These are phyloP conservation scores for Cymbidium sinense DNA, from an alignment of 106 monocot species.

Conservation along the genomic window DNA sequence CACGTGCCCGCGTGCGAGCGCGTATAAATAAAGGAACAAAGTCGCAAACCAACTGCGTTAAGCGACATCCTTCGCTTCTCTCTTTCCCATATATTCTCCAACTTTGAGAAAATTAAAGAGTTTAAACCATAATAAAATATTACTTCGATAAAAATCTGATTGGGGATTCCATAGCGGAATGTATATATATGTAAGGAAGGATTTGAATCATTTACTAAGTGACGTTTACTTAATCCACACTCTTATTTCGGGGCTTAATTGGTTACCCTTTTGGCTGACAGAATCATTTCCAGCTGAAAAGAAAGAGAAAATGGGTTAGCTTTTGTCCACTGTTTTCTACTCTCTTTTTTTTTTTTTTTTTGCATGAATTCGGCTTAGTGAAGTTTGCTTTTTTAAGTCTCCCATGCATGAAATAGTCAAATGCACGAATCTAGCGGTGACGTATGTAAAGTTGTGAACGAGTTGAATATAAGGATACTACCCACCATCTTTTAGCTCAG, in stretches of 20 bases:
- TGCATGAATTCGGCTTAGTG: neutral
- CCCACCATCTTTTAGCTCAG: too few species aligned
- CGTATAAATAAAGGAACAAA: neutral
- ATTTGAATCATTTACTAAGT: too few species aligned
- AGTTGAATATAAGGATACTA: too few species aligned
- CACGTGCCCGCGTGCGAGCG: slow-evolving; percentile 8
- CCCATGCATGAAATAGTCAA: neutral
- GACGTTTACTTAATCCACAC: neutral
- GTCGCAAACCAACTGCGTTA: neutral
- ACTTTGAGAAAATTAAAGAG: neutral
- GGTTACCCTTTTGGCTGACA: neutral
- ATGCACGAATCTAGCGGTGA: too few species aligned
- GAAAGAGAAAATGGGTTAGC: neutral
- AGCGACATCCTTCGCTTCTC: slow-evolving; percentile 3
- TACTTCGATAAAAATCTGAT: neutral
- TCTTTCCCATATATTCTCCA: neutral
- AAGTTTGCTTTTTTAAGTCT: neutral
- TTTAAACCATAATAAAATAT: neutral
- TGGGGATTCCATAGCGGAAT: neutral
- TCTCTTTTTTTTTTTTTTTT: neutral
- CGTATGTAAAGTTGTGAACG: too few species aligned
- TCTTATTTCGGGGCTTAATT: neutral
- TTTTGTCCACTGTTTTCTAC: neutral
- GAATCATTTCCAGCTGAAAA: neutral
- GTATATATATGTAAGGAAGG: neutral